Evolutionary conservation across 1,139 yeast genomes (phyloP).

Genomic region (Williopsis jadinii): DNA sequence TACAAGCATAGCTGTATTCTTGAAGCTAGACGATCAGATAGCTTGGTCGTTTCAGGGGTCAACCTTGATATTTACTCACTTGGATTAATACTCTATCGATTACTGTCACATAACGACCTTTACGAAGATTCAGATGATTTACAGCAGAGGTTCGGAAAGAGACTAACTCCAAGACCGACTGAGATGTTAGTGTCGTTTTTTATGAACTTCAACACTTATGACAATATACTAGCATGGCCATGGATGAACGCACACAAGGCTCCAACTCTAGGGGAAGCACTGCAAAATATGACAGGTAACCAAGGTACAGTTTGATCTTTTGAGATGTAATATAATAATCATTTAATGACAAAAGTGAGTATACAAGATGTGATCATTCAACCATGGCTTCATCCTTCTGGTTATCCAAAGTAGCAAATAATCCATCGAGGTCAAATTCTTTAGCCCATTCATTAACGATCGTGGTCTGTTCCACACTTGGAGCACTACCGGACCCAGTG

Average conservation of each 20-base stretch:
- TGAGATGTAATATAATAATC: too few relatives aligned
- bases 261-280: too few relatives aligned
- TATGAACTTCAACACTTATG: too few relatives aligned
- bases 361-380: not conserved
- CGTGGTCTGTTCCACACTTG: slow-evolving; percentile 63
- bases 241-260: too few relatives aligned
- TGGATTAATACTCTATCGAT: slow-evolving; percentile 20
- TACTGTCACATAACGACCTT: slow-evolving; percentile 15
- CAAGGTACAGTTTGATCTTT: too few relatives aligned
- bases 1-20: slow-evolving; percentile 10
- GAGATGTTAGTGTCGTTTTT: too few relatives aligned
- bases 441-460: slow-evolving; percentile 89
- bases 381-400: slow-evolving; percentile 18
- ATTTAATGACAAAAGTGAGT: too few relatives aligned
- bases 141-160: too few relatives aligned
- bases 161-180: too few relatives aligned
- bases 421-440: slow-evolving; percentile 86
- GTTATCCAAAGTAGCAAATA: slow-evolving; percentile 39
- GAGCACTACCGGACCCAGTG: slow-evolving; percentile 27
- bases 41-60: too few relatives aligned
- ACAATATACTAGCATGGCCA: too few relatives aligned
- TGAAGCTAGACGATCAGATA: not conserved
- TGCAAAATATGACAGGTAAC: too few relatives aligned
- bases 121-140: slow-evolving; percentile 5
- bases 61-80: slow-evolving; percentile 11